Evolutionary conservation across 106 monocot species (phyloP).

Genomic region (Dioscorea alata): DNA sequence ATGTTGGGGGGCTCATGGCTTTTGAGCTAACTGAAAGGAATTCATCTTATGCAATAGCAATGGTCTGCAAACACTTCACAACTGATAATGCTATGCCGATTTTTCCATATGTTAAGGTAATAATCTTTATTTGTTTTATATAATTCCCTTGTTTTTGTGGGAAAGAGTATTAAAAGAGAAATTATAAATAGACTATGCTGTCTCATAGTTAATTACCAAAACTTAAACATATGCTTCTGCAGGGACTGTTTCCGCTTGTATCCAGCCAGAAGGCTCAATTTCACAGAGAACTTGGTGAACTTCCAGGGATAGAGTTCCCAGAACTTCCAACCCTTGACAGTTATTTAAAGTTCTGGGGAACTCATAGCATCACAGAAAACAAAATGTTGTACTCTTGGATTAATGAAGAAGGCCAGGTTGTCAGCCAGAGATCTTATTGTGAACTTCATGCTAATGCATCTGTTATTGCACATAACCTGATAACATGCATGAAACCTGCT

Average conservation of each 20-base stretch:
- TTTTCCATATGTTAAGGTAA: constrained; percentile 51
- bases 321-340: constrained; percentile 36
- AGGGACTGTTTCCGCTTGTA: constrained; percentile 43
- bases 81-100: constrained; percentile 9
- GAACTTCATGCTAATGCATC: constrained; percentile 41
- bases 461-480: constrained; percentile 26
- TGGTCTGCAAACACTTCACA: constrained; percentile 45
- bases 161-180: too few species aligned
- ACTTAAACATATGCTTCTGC: constrained; percentile 4
- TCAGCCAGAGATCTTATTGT: constrained; percentile 29
- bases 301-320: constrained; percentile 33
- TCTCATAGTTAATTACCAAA: too few species aligned
- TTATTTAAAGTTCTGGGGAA: constrained; percentile 43
- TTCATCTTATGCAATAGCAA: constrained; percentile 36
- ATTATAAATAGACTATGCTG: too few species aligned
- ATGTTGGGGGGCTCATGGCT: constrained; percentile 48
- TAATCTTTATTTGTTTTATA: background rate
- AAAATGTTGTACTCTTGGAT: constrained; percentile 39
- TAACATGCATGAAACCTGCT: constrained; percentile 27
- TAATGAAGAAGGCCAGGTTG: constrained; percentile 36
- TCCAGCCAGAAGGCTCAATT: constrained; percentile 3
- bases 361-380: constrained; percentile 23
- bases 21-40: constrained; percentile 53
- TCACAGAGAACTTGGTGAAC: constrained; percentile 32
- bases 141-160: too few species aligned